Evolutionary conservation across 2,329 filamentous ascomycete species (phyloP).

Genomic region (Ascochyta pisi): DNA sequence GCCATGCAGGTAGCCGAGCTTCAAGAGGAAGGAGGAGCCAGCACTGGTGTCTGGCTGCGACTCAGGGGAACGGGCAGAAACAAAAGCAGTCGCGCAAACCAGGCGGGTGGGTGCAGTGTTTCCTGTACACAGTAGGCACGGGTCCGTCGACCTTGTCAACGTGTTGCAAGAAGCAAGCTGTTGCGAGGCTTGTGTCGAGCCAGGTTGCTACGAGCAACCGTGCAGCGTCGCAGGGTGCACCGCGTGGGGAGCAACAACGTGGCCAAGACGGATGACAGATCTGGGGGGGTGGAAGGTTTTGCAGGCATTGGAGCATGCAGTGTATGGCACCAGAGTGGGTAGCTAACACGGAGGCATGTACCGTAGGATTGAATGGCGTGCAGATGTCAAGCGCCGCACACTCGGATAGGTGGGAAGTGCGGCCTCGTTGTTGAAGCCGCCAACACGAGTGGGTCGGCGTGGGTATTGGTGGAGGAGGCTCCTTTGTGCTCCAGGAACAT

Average conservation of each 20-base stretch:
- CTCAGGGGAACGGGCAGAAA: too few species aligned
- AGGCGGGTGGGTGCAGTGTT: neutral
- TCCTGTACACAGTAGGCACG: neutral
- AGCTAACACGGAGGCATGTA: too few species aligned
- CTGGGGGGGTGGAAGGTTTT: constrained; percentile 5
- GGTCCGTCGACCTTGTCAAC: neutral
- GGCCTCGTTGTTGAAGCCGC: too few species aligned
- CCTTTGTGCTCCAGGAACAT: neutral
- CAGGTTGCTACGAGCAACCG: constrained; percentile 1
- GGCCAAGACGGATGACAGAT: constrained; percentile 20
- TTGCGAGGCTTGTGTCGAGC: constrained; percentile 8
- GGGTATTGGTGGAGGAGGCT: too few species aligned
- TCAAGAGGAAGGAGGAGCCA: too few species aligned
- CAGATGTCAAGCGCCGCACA: too few species aligned
- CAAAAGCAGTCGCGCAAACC: neutral
- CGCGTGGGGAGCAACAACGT: constrained; percentile 15
- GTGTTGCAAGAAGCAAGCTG: constrained; percentile 8
- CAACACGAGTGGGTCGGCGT: too few species aligned
- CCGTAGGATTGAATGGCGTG: too few species aligned
- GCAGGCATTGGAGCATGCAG: constrained; percentile 1
- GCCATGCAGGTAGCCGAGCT: too few species aligned
- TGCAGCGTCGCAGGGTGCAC: constrained; percentile 8
- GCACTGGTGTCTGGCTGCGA: too few species aligned
- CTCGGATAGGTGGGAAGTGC: too few species aligned
- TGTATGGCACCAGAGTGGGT: neutral